Conservation (phyloP, 805 yeast species). For the Debaryomyces hansenii region DNA sequence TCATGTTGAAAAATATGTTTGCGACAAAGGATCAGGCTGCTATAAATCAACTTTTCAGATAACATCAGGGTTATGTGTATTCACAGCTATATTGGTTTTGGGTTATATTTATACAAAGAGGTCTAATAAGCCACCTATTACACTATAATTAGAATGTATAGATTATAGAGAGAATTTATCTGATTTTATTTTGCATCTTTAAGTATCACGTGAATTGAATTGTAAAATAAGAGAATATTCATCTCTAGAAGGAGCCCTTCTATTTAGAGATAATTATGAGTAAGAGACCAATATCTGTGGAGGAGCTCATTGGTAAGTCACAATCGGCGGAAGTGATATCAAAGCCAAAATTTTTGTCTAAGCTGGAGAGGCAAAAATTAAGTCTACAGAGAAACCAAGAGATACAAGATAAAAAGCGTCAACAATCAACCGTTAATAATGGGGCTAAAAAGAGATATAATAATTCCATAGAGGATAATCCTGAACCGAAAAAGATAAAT, state of each 20-base stretch:
- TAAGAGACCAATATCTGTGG: constrained; percentile 24
- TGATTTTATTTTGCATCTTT: background rate
- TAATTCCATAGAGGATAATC: background rate
- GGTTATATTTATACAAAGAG: constrained; percentile 16
- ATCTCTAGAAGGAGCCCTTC: no score
- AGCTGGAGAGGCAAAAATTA: constrained; percentile 15
- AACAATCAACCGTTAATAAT: background rate
- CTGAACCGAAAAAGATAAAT: constrained; percentile 4
- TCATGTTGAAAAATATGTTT: constrained; percentile 14
- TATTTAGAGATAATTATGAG: constrained; percentile 11
- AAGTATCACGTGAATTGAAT: constrained; percentile 1
- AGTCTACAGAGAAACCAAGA: constrained; percentile 6
- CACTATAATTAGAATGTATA: background rate
- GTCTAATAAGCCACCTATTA: no score
- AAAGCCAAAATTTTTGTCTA: constrained; percentile 23
- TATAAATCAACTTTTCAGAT: constrained; percentile 25
- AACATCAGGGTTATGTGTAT: constrained; percentile 21
- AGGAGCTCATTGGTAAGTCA: constrained; percentile 16
- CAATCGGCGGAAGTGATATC: background rate
- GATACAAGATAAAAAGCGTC: constrained; percentile 1
- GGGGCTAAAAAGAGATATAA: background rate
- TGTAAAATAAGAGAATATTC: background rate
- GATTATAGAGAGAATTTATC: background rate
- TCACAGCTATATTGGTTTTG: constrained; percentile 18
- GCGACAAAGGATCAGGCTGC: constrained; percentile 29